phyloP scores from a whole-genome alignment of 202 grass and related monocot species.

The Carex arenaria region DNA sequence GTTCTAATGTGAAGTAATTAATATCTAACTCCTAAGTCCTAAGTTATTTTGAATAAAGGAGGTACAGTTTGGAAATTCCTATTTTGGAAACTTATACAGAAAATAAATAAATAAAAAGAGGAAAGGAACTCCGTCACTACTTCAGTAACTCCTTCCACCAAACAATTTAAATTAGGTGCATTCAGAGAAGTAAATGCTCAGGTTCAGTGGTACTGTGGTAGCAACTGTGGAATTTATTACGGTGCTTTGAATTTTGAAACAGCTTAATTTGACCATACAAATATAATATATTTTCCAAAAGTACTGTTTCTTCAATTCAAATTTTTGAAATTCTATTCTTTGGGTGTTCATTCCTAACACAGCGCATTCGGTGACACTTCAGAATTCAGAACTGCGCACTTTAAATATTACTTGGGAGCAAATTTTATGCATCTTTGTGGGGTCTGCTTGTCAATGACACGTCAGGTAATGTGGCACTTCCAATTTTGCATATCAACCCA shows the following conservation, averaged over 20 bases:
- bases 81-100: neutral
- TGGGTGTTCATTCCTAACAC: neutral
- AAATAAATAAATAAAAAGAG: neutral
- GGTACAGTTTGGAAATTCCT: neutral
- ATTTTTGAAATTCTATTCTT: neutral
- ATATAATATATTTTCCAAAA: neutral
- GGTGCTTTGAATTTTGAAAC: neutral
- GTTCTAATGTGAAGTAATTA: too few relatives aligned
- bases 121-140: neutral
- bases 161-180: conserved; percentile 9
- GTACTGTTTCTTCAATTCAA: neutral
- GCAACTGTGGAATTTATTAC: neutral
- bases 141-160: conserved; percentile 22
- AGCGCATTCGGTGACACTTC: neutral
- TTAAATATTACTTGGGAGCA: too few relatives aligned
- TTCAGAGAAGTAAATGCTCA: conserved; percentile 14
- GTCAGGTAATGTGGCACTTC: neutral
- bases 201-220: neutral
- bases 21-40: too few relatives aligned
- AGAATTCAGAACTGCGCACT: too few relatives aligned
- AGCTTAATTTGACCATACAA: neutral
- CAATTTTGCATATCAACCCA: neutral
- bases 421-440: neutral
- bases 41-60: neutral
- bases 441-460: neutral